phyloP scores from a whole-genome alignment of 2,329 filamentous ascomycete species.

The Alternaria sp. region DNA sequence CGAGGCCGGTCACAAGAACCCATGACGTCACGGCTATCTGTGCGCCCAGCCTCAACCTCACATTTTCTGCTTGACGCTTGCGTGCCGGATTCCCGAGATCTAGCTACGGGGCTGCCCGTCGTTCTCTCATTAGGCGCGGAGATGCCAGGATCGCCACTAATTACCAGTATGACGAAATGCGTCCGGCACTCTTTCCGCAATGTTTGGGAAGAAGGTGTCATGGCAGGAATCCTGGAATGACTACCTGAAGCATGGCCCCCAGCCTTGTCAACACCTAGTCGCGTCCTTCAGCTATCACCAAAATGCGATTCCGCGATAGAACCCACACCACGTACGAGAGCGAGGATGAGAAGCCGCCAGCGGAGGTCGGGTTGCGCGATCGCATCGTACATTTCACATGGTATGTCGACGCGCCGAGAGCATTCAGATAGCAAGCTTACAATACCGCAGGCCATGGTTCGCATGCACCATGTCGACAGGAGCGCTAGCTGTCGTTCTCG shows the following conservation, averaged over 20 bases:
- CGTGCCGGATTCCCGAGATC: conserved; percentile 8
- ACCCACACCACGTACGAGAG: conserved; percentile 17
- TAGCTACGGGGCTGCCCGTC: not conserved
- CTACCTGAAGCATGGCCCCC: not conserved
- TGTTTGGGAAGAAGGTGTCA: not conserved
- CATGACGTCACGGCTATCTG: conserved; percentile 2
- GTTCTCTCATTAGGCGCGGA: conserved; percentile 2
- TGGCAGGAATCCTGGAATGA: conserved; percentile 2
- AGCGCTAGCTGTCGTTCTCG: conserved; percentile 69
- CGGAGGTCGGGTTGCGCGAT: conserved; percentile 28
- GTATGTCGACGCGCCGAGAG: conserved; percentile 10
- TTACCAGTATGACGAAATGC: conserved; percentile 10
- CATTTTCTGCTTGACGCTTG: not conserved
- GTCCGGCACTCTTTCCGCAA: not conserved
- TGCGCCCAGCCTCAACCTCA: not conserved
- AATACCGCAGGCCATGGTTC: conserved; percentile 59
- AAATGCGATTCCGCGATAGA: conserved; percentile 31
- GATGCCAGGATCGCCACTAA: not conserved
- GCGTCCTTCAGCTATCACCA: not conserved
- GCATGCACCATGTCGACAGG: conserved; percentile 78
- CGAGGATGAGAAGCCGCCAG: conserved; percentile 23
- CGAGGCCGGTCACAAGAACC: not conserved
- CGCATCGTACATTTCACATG: conserved; percentile 36
- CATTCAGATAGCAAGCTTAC: not conserved
- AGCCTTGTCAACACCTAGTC: not conserved